Conservation (phyloP, 1,284 basidiomycete species). For the Phenoliferia sp. region DNA sequence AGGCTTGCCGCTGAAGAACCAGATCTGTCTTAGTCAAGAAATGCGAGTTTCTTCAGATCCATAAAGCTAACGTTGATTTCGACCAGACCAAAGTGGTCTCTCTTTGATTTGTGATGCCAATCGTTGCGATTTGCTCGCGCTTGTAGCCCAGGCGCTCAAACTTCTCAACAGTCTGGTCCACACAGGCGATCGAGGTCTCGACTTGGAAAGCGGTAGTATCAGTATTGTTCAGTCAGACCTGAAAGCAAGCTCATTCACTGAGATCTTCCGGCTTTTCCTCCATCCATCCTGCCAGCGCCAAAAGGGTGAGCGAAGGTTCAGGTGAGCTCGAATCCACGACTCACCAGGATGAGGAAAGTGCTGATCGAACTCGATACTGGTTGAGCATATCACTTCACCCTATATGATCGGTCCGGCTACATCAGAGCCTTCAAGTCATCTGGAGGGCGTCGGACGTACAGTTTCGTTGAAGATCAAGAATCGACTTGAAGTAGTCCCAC, state of each 20-base stretch:
- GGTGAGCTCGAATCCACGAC: too few species aligned
- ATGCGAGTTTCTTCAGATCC: constrained; percentile 41
- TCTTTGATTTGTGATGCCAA: constrained; percentile 96
- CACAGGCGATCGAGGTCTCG: constrained; percentile 69
- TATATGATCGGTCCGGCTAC: neutral
- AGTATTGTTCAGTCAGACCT: constrained; percentile 94
- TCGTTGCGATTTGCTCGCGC: constrained; percentile 77
- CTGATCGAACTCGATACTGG: neutral
- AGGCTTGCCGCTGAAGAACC: constrained; percentile 83
- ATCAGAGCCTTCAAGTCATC: neutral
- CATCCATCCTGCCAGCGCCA: neutral
- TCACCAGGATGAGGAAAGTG: neutral
- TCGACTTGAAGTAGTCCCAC: constrained; percentile 21
- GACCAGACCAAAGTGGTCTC: constrained; percentile 97
- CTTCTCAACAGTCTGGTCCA: constrained; percentile 64
- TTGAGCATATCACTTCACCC: neutral
- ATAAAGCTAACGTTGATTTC: constrained; percentile 32
- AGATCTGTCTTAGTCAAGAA: too few species aligned
- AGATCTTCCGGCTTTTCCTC: neutral
- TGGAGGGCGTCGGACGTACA: neutral
- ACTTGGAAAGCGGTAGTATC: constrained; percentile 64
- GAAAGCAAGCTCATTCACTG: constrained; percentile 15
- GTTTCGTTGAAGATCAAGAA: neutral
- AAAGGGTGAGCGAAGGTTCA: too few species aligned
- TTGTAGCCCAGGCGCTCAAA: constrained; percentile 71